Base-by-base conservation (phyloP, 805 yeast genomes). In the Isabelozyma pseudorhagii region DNA sequence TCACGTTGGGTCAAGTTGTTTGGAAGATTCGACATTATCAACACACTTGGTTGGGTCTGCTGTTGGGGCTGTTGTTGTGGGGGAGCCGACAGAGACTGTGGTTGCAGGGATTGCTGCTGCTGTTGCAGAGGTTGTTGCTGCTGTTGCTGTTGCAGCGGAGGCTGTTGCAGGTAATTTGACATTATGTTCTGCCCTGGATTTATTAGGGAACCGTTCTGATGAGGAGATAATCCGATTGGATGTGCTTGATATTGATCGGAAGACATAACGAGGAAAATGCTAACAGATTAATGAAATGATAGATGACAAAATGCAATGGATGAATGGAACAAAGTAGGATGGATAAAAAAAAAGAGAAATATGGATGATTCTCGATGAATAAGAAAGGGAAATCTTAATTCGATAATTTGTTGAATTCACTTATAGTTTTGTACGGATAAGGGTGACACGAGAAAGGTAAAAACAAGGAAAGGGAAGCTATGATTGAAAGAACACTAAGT, bases 1-100 rank as follows among this genome's bases (percentile, higher is more conserved):
- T 87, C 96, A 63, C 94, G 78, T 36, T 75, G 55, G 2, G 87
- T 65, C 28, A 87, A 70, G 66, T 87, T 90, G 4, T 67, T 56
- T 8, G 96, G 94, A 10, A 85, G 60, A 59, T 84, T 85, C 55
- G 72, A 71, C 46, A 87, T 52, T 48, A 51, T 60, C 42, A 59
- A 52, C 11, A 61, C 47, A 48, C 44, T 56, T 31, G 60, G 29
- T 31, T 31, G 36, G 5, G 10, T 4, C 18, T 38, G 50, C 11
- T 36, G 52, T 3, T 21, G 44, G 10, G 44, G 44, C 17, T 14
- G 38, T n/a, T 9, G 48, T 28, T 40, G 15, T 21, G 51, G 45
- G 40, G 17, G 39, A 10, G 14, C 17, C 15, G 38, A 28, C 21
- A 15, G 44, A 18, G 45, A 8, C 36, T 42, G 50, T 17, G 40